phyloP scores from a whole-genome alignment of 495 filamentous ascomycete species.

The Terfezia boudieri region DNA sequence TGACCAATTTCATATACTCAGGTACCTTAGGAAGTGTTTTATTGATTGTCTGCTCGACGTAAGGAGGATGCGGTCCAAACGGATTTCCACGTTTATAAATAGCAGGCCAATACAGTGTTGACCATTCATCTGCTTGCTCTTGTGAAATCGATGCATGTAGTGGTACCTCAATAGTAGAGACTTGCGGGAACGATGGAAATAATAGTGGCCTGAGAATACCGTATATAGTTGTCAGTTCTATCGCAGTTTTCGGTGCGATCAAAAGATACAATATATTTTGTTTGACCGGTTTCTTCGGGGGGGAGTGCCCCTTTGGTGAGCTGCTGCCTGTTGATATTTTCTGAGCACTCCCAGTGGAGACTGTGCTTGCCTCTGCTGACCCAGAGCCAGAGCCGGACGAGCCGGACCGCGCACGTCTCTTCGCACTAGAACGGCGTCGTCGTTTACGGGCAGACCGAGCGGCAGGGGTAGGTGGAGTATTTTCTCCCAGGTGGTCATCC shows the following conservation, averaged over 20 bases:
- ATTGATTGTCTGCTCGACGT: conserved; percentile 34
- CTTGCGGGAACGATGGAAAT: conserved; percentile 25
- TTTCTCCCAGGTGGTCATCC: background rate
- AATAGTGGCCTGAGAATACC: conserved; percentile 18
- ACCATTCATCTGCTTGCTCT: conserved; percentile 56
- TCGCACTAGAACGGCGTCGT: background rate
- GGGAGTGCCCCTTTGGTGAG: background rate
- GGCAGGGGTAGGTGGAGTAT: conserved; percentile 17
- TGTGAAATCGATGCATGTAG: conserved; percentile 49
- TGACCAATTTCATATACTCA: conserved; percentile 47
- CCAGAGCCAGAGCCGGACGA: background rate
- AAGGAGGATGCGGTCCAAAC: conserved; percentile 45
- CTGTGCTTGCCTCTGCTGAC: background rate
- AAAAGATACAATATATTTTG: conserved; percentile 22
- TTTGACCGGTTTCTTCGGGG: conserved; percentile 5
- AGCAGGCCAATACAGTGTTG: conserved; percentile 60
- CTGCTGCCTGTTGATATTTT: conserved; percentile 1
- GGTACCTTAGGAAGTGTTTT: conserved; percentile 14
- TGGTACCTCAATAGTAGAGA: conserved; percentile 39
- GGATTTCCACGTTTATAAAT: conserved; percentile 68
- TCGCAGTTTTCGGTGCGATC: conserved; percentile 21
- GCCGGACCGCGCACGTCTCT: background rate
- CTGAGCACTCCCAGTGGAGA: conserved; percentile 9
- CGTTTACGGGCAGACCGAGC: conserved; percentile 20
- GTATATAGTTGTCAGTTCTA: conserved; percentile 26